Evolutionary conservation across 768 basidiomycete genomes (phyloP), one percentile per base, ranked within the genome.

Genomic region (Suillus luteus): DNA sequence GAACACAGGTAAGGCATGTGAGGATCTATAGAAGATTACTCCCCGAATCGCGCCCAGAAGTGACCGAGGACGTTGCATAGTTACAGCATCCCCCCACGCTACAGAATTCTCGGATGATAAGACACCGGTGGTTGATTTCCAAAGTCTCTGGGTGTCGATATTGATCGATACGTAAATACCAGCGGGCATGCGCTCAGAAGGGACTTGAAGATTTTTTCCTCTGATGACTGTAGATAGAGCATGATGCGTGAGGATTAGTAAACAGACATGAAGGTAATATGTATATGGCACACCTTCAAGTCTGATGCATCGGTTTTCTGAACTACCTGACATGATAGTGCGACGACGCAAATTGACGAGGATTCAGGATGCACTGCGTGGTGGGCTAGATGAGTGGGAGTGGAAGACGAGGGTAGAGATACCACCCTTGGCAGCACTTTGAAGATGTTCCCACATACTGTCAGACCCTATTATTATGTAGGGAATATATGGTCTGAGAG

Each of bases 1-100:
- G 0, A 46, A 46, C 0, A n/a, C n/a, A 46, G 9, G 4, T 4
- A n/a, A 46, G 3, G n/a, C 5, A 11, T 5, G n/a, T n/a, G n/a
- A n/a, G n/a, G n/a, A n/a, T n/a, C n/a, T n/a, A n/a, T n/a, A n/a
- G n/a, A n/a, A n/a, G n/a, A n/a, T n/a, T n/a, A n/a, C n/a, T n/a
- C n/a, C n/a, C n/a, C n/a, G n/a, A n/a, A 46, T 46, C 10, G 2
- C 0, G 2, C 2, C 10, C 2, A 19, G n/a, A n/a, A 2, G 2
- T 44, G 1, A 5, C 3, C n/a, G 5, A 5, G 10, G 44, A 46
- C 44, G 0, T 31, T n/a, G n/a, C 44, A 46, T n/a, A 5, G n/a
- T 46, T 1, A n/a, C 44, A n/a, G 10, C 2, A 46, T 46, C 1
- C 4, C n/a, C 44, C 44, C 44, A 46, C n/a, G 0, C n/a, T 5